These are phyloP conservation scores for Prunus davidiana DNA, from an alignment of 306 rosid species.

Conservation along the genomic window DNA sequence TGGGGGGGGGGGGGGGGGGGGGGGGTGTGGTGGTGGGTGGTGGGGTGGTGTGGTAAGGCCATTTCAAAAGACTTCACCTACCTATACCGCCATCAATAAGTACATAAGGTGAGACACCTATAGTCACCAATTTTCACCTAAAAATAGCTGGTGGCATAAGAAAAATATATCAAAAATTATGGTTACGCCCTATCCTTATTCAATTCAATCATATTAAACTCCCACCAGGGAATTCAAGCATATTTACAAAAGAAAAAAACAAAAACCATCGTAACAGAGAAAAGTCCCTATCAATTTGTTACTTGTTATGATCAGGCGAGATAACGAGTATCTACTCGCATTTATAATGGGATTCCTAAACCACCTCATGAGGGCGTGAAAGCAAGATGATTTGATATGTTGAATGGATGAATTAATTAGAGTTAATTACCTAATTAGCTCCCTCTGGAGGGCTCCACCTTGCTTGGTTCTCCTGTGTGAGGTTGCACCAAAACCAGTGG, in stretches of 20 bases:
- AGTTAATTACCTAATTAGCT: slow-evolving; percentile 65
- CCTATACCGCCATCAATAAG: not conserved
- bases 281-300: no score
- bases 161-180: no score
- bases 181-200: no score
- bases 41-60: not conserved
- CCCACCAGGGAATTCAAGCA: no score
- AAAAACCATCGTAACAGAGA: no score
- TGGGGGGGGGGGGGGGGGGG: no score
- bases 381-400: not conserved
- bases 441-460: slow-evolving; percentile 91
- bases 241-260: no score
- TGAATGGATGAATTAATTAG: not conserved
- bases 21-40: not conserved
- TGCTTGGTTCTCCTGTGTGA: slow-evolving; percentile 84
- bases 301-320: no score
- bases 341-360: no score
- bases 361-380: no score
- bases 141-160: not conserved
- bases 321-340: no score
- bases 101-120: not conserved
- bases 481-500: slow-evolving; percentile 94
- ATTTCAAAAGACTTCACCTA: not conserved
- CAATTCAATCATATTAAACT: no score
- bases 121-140: not conserved